A percentile compares a stretch with the other conserved stretches of the same genome.
phyloP scores from a whole-genome alignment of 1,284 basidiomycete species.

The Boletellus deceptivus region DNA sequence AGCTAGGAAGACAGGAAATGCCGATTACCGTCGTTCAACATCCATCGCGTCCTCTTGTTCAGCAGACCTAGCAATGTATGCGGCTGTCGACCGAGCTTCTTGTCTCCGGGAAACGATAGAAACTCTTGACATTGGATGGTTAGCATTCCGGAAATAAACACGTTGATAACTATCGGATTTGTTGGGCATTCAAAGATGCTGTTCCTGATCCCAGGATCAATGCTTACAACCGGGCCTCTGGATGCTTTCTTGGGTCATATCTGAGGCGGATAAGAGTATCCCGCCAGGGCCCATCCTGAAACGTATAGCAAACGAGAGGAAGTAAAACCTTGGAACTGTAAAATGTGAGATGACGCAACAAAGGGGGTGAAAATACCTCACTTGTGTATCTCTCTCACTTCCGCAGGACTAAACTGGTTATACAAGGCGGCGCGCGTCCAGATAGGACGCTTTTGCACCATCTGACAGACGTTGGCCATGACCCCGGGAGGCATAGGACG shows the following conservation, averaged over 20 bases:
- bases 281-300: conserved; percentile 92
- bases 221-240: conserved; percentile 68
- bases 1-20: neutral
- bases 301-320: conserved; percentile 78
- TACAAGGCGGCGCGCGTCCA: conserved; percentile 87
- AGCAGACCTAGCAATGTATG: conserved; percentile 38
- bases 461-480: conserved; percentile 36
- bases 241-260: conserved; percentile 83
- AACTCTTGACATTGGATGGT: conserved; percentile 71
- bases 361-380: conserved; percentile 32
- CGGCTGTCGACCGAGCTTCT: conserved; percentile 41
- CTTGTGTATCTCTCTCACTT: conserved; percentile 73
- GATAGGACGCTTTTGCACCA: conserved; percentile 73
- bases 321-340: conserved; percentile 70
- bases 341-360: neutral
- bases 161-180: conserved; percentile 66
- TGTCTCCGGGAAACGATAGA: conserved; percentile 68
- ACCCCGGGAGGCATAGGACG: neutral
- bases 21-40: conserved; percentile 40
- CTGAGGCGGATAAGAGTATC: conserved; percentile 86
- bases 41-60: conserved; percentile 42
- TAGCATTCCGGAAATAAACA: conserved; percentile 79
- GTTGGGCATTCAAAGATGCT: neutral
- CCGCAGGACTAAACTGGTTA: conserved; percentile 74
- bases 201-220: neutral